These are phyloP conservation scores for Phytophthora ohioensis DNA, from an alignment of 352 stramenopile species.

Conservation along the genomic window DNA sequence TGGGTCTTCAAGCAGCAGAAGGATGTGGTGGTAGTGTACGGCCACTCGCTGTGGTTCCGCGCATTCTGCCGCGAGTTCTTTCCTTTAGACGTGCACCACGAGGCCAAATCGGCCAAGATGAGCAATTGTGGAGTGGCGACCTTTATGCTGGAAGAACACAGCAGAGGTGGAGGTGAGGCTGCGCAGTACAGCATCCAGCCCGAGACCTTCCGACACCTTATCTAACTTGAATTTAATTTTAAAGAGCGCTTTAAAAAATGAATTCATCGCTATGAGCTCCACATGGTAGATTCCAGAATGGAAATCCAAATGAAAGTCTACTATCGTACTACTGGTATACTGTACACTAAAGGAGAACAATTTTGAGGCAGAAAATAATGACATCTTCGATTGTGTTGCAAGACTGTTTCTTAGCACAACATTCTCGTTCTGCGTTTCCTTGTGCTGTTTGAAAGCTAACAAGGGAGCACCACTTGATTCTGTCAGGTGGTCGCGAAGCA, in stretches of 20 bases:
- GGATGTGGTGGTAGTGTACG: slow-evolving; percentile 81
- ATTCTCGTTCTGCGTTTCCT: too few species aligned
- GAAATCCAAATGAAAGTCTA: too few species aligned
- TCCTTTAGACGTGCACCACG: slow-evolving; percentile 45
- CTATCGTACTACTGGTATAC: too few species aligned
- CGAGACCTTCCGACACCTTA: slow-evolving; percentile 58
- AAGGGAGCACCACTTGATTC: background rate
- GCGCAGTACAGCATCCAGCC: slow-evolving; percentile 50
- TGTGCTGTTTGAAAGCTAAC: background rate
- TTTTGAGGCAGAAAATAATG: too few species aligned
- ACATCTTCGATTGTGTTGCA: too few species aligned
- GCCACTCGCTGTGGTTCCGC: slow-evolving; percentile 89
- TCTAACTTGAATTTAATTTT: slow-evolving; percentile 19
- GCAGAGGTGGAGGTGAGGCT: slow-evolving; percentile 27
- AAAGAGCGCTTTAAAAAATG: background rate
- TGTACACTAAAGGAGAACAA: too few species aligned
- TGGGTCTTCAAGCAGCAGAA: slow-evolving; percentile 70
- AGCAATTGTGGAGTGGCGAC: slow-evolving; percentile 81
- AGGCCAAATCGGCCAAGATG: slow-evolving; percentile 72
- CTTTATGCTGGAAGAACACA: slow-evolving; percentile 70
- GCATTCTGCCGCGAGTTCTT: slow-evolving; percentile 88
- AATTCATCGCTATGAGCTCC: background rate
- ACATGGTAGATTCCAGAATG: background rate
- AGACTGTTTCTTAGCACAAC: too few species aligned
- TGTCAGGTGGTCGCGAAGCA: background rate